These are phyloP conservation scores for Cryptococcus floricola DNA, from an alignment of 1,284 basidiomycete species.

Conservation along the genomic window DNA sequence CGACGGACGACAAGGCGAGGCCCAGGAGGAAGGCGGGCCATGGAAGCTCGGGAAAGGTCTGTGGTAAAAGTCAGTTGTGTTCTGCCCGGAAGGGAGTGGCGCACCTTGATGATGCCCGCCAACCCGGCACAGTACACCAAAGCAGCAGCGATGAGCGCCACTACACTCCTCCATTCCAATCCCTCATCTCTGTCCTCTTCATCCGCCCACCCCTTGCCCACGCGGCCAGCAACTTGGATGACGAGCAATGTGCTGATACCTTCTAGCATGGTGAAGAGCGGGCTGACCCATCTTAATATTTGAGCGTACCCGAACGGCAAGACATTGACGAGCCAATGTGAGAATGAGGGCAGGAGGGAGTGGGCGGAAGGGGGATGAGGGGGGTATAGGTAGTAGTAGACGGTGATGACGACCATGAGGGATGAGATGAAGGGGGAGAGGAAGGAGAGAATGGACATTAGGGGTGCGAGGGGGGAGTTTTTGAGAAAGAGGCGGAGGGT, in stretches of 20 bases:
- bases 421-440: conserved; percentile 43
- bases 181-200: conserved; percentile 47
- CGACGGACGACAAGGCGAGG: conserved; percentile 39
- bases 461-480: conserved; percentile 43
- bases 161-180: conserved; percentile 48
- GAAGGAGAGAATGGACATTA: conserved; percentile 43
- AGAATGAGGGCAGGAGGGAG: conserved; percentile 16
- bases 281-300: conserved; percentile 44
- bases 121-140: conserved; percentile 46
- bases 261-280: conserved; percentile 49
- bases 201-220: conserved; percentile 49
- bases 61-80: neutral
- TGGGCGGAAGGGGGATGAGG: conserved; percentile 17
- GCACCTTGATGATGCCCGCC: conserved; percentile 40
- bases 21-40: conserved; percentile 48
- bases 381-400: conserved; percentile 44
- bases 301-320: conserved; percentile 46
- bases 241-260: conserved; percentile 46
- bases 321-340: conserved; percentile 41
- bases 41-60: conserved; percentile 33
- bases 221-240: conserved; percentile 46
- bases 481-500: conserved; percentile 46
- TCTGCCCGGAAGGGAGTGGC: conserved; percentile 2
- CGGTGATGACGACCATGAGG: conserved; percentile 30
- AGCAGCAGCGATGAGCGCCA: conserved; percentile 42